Conservation (phyloP, 2,329 filamentous ascomycete genomes). For the Microdochium trichocladiopsis region DNA sequence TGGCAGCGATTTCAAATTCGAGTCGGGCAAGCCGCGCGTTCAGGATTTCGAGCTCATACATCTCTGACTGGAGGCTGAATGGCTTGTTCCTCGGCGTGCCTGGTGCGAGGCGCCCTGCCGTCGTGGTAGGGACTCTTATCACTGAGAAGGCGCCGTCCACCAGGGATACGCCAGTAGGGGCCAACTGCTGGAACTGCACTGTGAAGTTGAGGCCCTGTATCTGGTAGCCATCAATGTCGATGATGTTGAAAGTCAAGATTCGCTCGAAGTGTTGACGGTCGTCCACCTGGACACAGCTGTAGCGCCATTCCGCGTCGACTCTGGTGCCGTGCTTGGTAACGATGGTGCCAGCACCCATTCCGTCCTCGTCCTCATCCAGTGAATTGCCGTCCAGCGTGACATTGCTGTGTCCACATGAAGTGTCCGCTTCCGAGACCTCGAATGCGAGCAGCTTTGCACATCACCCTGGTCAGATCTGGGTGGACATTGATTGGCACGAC, state of each 20-base stretch:
- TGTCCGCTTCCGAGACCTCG: slow-evolving; percentile 34
- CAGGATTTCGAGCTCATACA: slow-evolving; percentile 37
- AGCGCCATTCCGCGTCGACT: slow-evolving; percentile 37
- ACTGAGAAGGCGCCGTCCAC: slow-evolving; percentile 32
- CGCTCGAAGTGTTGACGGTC: slow-evolving; percentile 30
- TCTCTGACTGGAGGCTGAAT: slow-evolving; percentile 26
- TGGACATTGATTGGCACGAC: neutral
- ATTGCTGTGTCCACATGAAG: slow-evolving; percentile 38
- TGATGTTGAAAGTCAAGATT: slow-evolving; percentile 34
- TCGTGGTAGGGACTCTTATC: slow-evolving; percentile 8
- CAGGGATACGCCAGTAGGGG: slow-evolving; percentile 31
- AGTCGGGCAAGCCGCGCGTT: slow-evolving; percentile 32
- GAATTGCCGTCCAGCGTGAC: slow-evolving; percentile 37
- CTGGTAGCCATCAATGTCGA: slow-evolving; percentile 31
- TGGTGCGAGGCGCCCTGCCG: slow-evolving; percentile 1
- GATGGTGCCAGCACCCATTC: slow-evolving; percentile 34
- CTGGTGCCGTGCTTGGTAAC: slow-evolving; percentile 26
- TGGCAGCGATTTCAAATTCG: slow-evolving; percentile 31
- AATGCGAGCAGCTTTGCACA: slow-evolving; percentile 26
- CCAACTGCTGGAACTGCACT: slow-evolving; percentile 37
- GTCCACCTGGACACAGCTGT: slow-evolving; percentile 35
- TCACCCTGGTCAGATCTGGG: slow-evolving; percentile 13
- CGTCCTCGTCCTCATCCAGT: slow-evolving; percentile 29
- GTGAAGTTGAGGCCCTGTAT: slow-evolving; percentile 31
- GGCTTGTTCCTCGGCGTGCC: slow-evolving; percentile 7